Evolutionary conservation across 2,329 filamentous ascomycete species (phyloP).

Genomic region (Daldinia eschscholtzii): DNA sequence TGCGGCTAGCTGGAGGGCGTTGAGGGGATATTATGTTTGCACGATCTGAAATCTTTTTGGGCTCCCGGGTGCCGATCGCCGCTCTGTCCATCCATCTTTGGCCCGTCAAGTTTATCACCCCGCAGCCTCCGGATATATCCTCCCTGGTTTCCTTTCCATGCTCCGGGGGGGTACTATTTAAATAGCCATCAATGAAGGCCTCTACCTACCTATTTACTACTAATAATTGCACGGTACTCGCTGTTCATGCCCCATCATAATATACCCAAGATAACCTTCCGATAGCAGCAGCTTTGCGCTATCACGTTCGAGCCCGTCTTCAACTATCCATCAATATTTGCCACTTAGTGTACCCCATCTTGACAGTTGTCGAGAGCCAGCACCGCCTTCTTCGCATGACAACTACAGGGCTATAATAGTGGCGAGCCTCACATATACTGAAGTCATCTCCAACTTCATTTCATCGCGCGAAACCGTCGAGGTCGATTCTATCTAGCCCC

Average conservation of each 20-base stretch:
- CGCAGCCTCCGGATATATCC: constrained; percentile 42
- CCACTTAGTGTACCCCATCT: constrained; percentile 19
- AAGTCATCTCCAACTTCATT: neutral
- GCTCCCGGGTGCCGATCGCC: constrained; percentile 15
- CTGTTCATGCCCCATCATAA: constrained; percentile 13
- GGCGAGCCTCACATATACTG: constrained; percentile 11
- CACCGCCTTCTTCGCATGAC: constrained; percentile 14
- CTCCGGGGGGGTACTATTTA: constrained; percentile 16
- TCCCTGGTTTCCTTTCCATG: constrained; percentile 14
- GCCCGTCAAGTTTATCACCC: constrained; percentile 15
- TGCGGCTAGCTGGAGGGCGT: constrained; percentile 11
- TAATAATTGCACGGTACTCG: constrained; percentile 13
- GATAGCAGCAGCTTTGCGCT: constrained; percentile 16
- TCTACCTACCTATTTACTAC: constrained; percentile 32
- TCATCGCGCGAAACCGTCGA: neutral
- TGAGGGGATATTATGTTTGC: constrained; percentile 36
- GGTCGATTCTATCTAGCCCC: constrained; percentile 28
- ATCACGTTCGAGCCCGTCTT: constrained; percentile 10
- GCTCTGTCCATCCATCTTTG: constrained; percentile 35
- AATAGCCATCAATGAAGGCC: constrained; percentile 14
- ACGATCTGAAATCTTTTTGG: constrained; percentile 40
- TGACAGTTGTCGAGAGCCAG: constrained; percentile 17
- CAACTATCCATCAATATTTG: constrained; percentile 25
- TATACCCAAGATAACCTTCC: constrained; percentile 28
- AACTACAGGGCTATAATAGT: constrained; percentile 4